A percentile compares a stretch with the other conserved stretches of the same genome.
These are phyloP conservation scores for Camellia japonica DNA, from an alignment of 148 eudicot genomes.

Conservation along the genomic window DNA sequence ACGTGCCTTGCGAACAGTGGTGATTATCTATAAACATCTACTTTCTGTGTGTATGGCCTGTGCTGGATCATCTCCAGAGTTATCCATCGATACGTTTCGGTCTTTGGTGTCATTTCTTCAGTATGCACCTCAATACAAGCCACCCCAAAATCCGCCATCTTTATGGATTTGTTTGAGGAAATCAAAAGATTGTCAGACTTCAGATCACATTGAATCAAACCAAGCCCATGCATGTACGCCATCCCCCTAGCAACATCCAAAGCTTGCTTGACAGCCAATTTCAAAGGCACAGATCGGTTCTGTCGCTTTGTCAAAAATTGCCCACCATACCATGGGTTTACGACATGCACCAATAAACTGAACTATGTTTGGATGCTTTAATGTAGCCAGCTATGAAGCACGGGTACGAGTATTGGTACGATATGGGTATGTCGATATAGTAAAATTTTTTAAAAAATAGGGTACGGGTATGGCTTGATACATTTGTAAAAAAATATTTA, in stretches of 20 bases:
- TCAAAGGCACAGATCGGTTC: conserved; percentile 86
- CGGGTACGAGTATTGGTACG: no score
- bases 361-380: conserved; percentile 92
- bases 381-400: not conserved
- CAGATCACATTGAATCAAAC: conserved; percentile 82
- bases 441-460: no score
- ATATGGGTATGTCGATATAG: no score
- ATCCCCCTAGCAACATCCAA: conserved; percentile 98
- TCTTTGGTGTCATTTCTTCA: conserved; percentile 99
- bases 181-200: conserved; percentile 94
- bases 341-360: conserved; percentile 93
- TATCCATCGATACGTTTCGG: conserved; percentile 99
- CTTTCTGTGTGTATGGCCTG: conserved; percentile 91
- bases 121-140: conserved; percentile 98
- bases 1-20: conserved; percentile 82
- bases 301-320: conserved; percentile 79
- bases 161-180: conserved; percentile 81
- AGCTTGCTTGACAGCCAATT: conserved; percentile 92
- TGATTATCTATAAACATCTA: conserved; percentile 92
- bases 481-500: no score
- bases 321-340: conserved; percentile 99
- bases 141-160: conserved; percentile 98
- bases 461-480: no score
- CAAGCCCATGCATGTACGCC: conserved; percentile 91
- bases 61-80: conserved; percentile 99